Conservation (phyloP, 805 yeast genomes). For the Citeromyces matritensis region DNA sequence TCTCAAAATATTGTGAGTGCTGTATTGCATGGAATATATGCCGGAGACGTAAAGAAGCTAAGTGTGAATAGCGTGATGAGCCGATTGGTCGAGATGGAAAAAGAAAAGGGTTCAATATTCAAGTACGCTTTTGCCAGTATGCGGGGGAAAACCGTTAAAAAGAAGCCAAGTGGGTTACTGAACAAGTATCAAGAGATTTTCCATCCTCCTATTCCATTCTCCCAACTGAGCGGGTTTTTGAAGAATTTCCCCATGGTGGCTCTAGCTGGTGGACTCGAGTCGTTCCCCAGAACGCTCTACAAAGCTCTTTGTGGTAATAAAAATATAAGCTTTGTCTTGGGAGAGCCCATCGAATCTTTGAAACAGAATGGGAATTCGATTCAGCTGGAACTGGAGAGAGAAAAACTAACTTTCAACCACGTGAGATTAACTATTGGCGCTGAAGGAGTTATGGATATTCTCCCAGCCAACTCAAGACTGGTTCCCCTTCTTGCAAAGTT, state of each 20-base stretch:
- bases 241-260: conserved; percentile 48
- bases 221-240: conserved; percentile 18
- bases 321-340: conserved; percentile 22
- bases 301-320: conserved; percentile 14
- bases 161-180: conserved; percentile 13
- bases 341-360: conserved; percentile 3
- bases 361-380: conserved; percentile 9
- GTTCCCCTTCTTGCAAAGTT: conserved; percentile 7
- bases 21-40: conserved; percentile 78
- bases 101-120: conserved; percentile 39
- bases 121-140: conserved; percentile 14
- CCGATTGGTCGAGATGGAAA: conserved; percentile 39
- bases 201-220: conserved; percentile 22
- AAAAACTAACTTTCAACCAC: conserved; percentile 15
- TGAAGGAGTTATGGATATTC: conserved; percentile 10
- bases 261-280: conserved; percentile 37
- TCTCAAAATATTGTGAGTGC: conserved; percentile 61
- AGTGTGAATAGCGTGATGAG: conserved; percentile 54
- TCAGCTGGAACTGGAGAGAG: conserved; percentile 6
- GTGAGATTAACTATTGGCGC: conserved; percentile 43
- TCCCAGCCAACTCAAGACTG: conserved; percentile 3
- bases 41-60: conserved; percentile 58
- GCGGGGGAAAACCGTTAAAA: conserved; percentile 1
- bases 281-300: conserved; percentile 23
- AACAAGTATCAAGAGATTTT: conserved; percentile 21